Evolutionary conservation across 1,284 basidiomycete genomes (phyloP), one percentile per base, ranked within the genome.

Genomic region (Volvariella surrecta): DNA sequence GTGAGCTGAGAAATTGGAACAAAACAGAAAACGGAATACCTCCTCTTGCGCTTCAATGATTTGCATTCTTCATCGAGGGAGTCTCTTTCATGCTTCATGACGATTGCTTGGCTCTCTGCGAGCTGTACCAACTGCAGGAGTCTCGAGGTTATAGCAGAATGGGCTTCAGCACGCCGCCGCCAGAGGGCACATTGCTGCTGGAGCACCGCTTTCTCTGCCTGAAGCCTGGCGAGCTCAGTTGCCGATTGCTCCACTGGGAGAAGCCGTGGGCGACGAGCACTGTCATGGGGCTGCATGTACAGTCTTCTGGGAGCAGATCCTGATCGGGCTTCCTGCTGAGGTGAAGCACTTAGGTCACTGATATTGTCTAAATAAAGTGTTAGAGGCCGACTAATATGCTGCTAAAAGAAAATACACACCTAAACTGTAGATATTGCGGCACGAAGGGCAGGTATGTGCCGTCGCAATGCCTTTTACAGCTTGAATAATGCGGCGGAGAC

Each of bases 141-240:
- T 24, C 72, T 70, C 20, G 75, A 56, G 19, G 73, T 78, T 10
- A 74, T 73, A 2, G 71, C 63, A 8, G 74, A 70, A 49, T 79
- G 76, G 7, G 71, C 62, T 46, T 76, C 72, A 9, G 76, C 76
- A 32, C 76, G 71, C 44, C 68, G 70, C 37, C 73, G 70, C 76
- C 76, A 79, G 50, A 71, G 62, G 24, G 58, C 60, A 54, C 71
- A 76, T 46, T 68, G 66, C 21, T 61, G 58, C 31, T 65, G 65
- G 24, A 80, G 57, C 0, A 70, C 67, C 21, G 63, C 58, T 53
- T 75, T 74, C 49, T 79, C 76, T 11, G 73, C 69, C 13, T 62
- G 61, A 7, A 77, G 62, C 11, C 68, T 64, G n/a, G 63, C 62
- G 40, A 64, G 65, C 47, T 73, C 74, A 31, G 56, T 59, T 28